Conservation (phyloP, 345 rosid genomes). For the Citrus hindsii region DNA sequence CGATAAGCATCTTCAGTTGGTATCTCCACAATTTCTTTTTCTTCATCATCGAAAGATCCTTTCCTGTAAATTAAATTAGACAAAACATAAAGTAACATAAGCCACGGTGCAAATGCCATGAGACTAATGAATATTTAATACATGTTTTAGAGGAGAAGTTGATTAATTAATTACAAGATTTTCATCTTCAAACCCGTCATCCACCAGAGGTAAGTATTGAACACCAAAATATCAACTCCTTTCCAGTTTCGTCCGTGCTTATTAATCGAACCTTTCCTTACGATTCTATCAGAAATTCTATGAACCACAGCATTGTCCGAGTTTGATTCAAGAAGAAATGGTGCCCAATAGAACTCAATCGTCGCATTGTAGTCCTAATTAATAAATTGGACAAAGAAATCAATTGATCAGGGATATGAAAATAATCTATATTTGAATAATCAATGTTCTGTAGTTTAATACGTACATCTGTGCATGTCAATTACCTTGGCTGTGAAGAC, state of each 20-base stretch:
- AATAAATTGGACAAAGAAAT: neutral
- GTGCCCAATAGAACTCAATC: conserved; percentile 98
- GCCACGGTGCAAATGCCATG: neutral
- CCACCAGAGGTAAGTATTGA: conserved; percentile 97
- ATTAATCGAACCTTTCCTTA: conserved; percentile 85
- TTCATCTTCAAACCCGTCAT: conserved; percentile 81
- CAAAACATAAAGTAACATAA: neutral
- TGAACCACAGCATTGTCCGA: conserved; percentile 82
- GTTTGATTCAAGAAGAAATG: conserved; percentile 94
- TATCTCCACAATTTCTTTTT: conserved; percentile 50
- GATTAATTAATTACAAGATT: conserved; percentile 44
- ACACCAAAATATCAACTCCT: conserved; percentile 72
- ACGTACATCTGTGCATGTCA: neutral
- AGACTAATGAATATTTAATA: neutral
- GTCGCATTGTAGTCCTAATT: conserved; percentile 89
- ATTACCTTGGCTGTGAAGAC: conserved; percentile 84
- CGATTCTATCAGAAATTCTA: conserved; percentile 73
- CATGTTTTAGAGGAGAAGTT: neutral
- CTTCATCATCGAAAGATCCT: conserved; percentile 80
- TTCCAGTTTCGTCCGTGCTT: conserved; percentile 94
- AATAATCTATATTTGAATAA: neutral
- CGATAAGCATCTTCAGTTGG: conserved; percentile 82
- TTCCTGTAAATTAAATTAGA: conserved; percentile 34
- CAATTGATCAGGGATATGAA: neutral
- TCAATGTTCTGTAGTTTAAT: too few relatives aligned